Evolutionary conservation across 169 alveolate genomes (phyloP).

Genomic region (Plasmodium cynomolgi): DNA sequence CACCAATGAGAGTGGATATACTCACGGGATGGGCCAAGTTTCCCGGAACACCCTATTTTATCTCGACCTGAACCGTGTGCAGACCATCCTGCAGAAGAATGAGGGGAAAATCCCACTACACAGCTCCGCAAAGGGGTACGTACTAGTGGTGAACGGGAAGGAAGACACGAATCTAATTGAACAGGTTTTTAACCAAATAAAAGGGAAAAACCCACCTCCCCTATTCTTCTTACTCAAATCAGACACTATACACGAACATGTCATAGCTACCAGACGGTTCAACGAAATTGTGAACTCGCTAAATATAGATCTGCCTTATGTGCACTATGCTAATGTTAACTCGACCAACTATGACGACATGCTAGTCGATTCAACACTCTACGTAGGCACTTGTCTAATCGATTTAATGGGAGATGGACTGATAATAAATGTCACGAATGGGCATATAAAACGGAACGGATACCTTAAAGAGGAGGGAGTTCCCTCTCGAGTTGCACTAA

Average conservation of each 20-base stretch:
- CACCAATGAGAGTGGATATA: background rate
- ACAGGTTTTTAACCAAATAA: slow-evolving; percentile 21
- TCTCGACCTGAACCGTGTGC: background rate
- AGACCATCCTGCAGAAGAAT: background rate
- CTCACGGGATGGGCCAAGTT: background rate
- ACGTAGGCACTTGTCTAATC: slow-evolving; percentile 62
- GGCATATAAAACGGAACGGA: background rate
- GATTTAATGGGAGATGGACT: slow-evolving; percentile 73
- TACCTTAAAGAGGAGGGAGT: background rate
- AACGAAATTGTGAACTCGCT: slow-evolving; percentile 52
- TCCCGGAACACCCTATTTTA: slow-evolving; percentile 23
- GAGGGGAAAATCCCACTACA: slow-evolving; percentile 1
- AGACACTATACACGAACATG: slow-evolving; percentile 56
- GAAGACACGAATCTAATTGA: slow-evolving; percentile 29
- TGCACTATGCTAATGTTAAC: slow-evolving; percentile 45
- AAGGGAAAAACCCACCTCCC: slow-evolving; percentile 22
- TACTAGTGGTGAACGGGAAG: slow-evolving; percentile 39
- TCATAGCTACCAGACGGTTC: slow-evolving; percentile 38
- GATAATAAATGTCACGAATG: slow-evolving; percentile 33
- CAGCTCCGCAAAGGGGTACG: slow-evolving; percentile 29
- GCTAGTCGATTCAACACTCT: slow-evolving; percentile 41
- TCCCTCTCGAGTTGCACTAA: slow-evolving; percentile 36
- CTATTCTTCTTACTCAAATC: slow-evolving; percentile 36
- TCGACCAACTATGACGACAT: slow-evolving; percentile 48
- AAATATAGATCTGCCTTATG: slow-evolving; percentile 33